phyloP scores from a whole-genome alignment of 768 basidiomycete genomes.

The Kwoniella europaea region DNA sequence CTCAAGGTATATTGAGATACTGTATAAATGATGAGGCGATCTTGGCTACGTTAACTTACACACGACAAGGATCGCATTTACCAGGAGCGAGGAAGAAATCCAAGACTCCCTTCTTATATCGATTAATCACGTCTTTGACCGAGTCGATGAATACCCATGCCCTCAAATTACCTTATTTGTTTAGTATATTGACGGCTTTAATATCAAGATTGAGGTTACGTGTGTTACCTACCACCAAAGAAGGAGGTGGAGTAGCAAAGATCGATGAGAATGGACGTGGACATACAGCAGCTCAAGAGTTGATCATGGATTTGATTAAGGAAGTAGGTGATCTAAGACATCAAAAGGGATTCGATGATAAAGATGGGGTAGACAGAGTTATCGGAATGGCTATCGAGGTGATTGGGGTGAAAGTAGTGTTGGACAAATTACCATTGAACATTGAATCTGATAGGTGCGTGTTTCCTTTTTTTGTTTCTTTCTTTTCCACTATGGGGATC shows the following conservation, averaged over 20 bases:
- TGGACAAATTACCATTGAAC: conserved; percentile 79
- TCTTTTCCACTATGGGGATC: not conserved
- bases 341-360: conserved; percentile 84
- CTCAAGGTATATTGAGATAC: conserved; percentile 63
- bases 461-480: not conserved
- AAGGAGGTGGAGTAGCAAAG: conserved; percentile 50
- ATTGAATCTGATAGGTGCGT: conserved; percentile 79
- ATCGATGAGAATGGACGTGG: conserved; percentile 53
- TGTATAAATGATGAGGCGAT: conserved; percentile 75
- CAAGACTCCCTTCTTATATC: conserved; percentile 66
- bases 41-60: conserved; percentile 52
- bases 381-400: conserved; percentile 80
- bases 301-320: conserved; percentile 72
- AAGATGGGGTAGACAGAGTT: conserved; percentile 80
- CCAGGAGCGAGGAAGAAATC: conserved; percentile 61
- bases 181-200: conserved; percentile 74
- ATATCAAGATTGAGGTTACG: conserved; percentile 68
- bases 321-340: conserved; percentile 75
- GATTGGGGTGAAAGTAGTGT: conserved; percentile 79
- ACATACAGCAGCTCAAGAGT: conserved; percentile 69
- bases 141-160: conserved; percentile 76
- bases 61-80: conserved; percentile 60
- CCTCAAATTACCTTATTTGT: conserved; percentile 75
- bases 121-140: conserved; percentile 68
- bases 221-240: conserved; percentile 19